Percentiles rank a stretch among this genome's conserved stretches.
phyloP scores from a whole-genome alignment of 345 rosid genomes.

The Citrus unshiu region DNA sequence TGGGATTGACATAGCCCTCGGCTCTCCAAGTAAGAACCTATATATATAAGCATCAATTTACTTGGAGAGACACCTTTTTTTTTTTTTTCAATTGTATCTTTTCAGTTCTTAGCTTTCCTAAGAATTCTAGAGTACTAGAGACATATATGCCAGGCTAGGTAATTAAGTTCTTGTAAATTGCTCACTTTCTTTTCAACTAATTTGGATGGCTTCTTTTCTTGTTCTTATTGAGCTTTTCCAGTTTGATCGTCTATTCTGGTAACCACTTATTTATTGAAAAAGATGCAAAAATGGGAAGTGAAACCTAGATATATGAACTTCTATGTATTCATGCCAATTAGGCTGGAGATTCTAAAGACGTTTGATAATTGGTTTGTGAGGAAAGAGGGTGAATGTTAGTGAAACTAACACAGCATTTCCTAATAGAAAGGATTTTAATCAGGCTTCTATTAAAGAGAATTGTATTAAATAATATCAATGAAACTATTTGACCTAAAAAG shows the following conservation, averaged over 20 bases:
- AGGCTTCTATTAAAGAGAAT: no score
- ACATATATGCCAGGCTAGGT: slow-evolving; percentile 23
- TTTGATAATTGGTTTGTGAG: not conserved
- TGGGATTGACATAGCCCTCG: slow-evolving; percentile 6
- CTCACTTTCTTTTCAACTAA: slow-evolving; percentile 17
- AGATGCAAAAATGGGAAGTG: not conserved
- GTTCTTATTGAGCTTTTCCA: slow-evolving; percentile 3
- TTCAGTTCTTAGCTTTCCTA: slow-evolving; percentile 9
- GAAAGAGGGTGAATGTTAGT: no score
- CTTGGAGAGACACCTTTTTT: slow-evolving; percentile 21
- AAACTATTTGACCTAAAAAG: no score
- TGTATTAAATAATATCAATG: no score
- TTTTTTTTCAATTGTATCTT: not conserved
- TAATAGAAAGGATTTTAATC: no score
- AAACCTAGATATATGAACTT: not conserved
- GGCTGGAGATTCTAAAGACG: not conserved
- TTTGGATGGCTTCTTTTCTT: not conserved
- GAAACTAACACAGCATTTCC: no score
- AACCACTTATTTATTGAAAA: not conserved
- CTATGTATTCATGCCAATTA: not conserved
- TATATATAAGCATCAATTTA: slow-evolving; percentile 24
- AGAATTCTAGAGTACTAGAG: slow-evolving; percentile 14
- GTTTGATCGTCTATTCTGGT: not conserved
- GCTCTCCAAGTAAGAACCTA: slow-evolving; percentile 29
- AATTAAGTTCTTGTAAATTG: not conserved